Conservation (phyloP, 371 early-diverging fungal genomes). For the Circinella minor region DNA sequence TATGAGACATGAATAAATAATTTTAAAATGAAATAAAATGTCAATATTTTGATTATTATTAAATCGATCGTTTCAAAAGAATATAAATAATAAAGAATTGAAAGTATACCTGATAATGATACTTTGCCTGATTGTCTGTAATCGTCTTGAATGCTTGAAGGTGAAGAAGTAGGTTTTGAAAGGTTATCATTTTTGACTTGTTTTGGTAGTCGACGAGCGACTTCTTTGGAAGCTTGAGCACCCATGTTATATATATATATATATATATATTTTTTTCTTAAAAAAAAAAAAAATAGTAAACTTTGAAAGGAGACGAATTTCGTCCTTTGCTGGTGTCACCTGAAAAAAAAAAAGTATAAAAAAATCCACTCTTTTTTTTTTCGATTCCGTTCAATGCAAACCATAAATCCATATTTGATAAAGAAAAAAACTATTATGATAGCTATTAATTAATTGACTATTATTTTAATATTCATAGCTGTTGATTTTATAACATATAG, state of each 20-base stretch:
- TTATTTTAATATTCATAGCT: too few relatives aligned
- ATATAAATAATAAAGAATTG: neutral
- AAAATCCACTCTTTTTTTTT: too few relatives aligned
- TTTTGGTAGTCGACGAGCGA: slow-evolving; percentile 42
- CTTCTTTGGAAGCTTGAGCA: slow-evolving; percentile 47
- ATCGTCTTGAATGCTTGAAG: slow-evolving; percentile 24
- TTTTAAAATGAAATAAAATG: slow-evolving; percentile 14
- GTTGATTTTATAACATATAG: too few relatives aligned
- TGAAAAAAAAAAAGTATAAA: neutral
- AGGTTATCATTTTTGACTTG: slow-evolving; percentile 33
- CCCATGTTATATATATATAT: slow-evolving; percentile 30
- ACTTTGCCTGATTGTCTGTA: slow-evolving; percentile 5
- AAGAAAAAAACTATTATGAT: too few relatives aligned
- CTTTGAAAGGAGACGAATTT: too few relatives aligned
- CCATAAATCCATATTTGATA: too few relatives aligned
- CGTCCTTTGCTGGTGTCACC: too few relatives aligned
- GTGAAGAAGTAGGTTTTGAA: slow-evolving; percentile 34
- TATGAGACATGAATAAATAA: slow-evolving; percentile 7
- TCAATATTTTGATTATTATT: neutral
- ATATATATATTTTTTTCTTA: too few relatives aligned
- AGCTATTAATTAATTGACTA: too few relatives aligned
- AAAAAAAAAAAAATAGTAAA: neutral
- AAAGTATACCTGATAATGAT: neutral
- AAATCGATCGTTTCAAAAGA: neutral
- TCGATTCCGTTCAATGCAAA: too few relatives aligned